Conservation (phyloP, 257 asterid species). For the Agastache rugosa region DNA sequence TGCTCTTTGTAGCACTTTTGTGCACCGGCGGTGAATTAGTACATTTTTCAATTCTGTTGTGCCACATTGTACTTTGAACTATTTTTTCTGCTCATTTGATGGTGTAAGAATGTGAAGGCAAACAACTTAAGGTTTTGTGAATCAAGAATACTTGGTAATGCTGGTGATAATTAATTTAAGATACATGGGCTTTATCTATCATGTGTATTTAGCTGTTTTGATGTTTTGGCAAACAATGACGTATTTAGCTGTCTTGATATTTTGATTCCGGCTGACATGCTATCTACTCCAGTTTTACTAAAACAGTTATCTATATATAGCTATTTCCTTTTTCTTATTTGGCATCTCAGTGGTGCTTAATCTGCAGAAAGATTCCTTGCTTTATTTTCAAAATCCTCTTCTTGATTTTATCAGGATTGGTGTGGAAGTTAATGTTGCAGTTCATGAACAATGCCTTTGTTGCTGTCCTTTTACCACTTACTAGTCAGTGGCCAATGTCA, state of each 20-base stretch:
- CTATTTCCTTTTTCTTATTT: background rate
- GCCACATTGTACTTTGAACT: slow-evolving; percentile 3
- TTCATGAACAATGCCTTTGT: slow-evolving; percentile 9
- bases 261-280: background rate
- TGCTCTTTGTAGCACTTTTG: background rate
- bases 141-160: background rate
- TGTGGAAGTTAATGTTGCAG: background rate
- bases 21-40: background rate
- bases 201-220: background rate
- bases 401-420: background rate
- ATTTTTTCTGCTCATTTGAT: slow-evolving; percentile 7
- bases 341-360: background rate
- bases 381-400: slow-evolving; percentile 20
- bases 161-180: background rate
- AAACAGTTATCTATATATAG: background rate
- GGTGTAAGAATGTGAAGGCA: background rate
- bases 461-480: slow-evolving; percentile 1
- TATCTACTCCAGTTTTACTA: background rate
- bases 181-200: background rate
- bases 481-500: slow-evolving; percentile 14
- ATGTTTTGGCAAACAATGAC: background rate
- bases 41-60: background rate
- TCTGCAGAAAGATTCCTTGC: background rate
- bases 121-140: slow-evolving; percentile 10
- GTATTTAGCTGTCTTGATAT: background rate